A percentile compares a stretch with the other conserved stretches of the same genome.
Conservation (phyloP, 108 stramenopile species). For the Chaetoceros muelleri region DNA sequence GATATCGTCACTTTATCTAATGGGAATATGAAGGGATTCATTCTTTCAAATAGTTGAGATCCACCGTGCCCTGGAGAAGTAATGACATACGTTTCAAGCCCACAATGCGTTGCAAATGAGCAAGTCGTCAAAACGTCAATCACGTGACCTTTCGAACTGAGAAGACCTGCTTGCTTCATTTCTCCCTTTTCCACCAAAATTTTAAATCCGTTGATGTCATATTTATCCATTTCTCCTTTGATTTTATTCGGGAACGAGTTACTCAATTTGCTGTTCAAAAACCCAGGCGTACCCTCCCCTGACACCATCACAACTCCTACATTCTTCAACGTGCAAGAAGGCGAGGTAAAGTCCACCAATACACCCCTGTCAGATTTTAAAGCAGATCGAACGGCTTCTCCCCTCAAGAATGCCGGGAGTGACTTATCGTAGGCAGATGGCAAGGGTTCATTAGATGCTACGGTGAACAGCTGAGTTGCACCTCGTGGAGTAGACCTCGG, state of each 20-base stretch:
- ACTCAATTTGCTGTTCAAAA: slow-evolving; percentile 65
- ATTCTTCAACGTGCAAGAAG: slow-evolving; percentile 13
- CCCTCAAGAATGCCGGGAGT: slow-evolving; percentile 67
- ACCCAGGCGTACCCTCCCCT: slow-evolving; percentile 45
- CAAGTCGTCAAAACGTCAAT: slow-evolving; percentile 46
- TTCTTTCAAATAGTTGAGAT: slow-evolving; percentile 25
- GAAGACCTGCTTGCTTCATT: slow-evolving; percentile 34
- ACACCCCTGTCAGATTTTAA: slow-evolving; percentile 49
- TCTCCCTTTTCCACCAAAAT: slow-evolving; percentile 18
- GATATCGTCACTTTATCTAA: slow-evolving; percentile 53
- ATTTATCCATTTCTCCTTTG: neutral
- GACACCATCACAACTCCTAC: slow-evolving; percentile 37
- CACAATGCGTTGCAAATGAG: slow-evolving; percentile 8
- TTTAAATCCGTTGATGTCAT: neutral
- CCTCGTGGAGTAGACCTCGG: no score
- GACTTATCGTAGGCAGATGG: slow-evolving; percentile 43
- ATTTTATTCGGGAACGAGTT: slow-evolving; percentile 21
- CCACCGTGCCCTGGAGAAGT: slow-evolving; percentile 75
- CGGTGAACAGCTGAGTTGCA: no score
- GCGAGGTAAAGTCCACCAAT: slow-evolving; percentile 26
- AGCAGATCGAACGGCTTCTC: slow-evolving; percentile 76
- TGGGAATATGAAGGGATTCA: slow-evolving; percentile 72
- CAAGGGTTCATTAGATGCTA: no score
- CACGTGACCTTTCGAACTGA: slow-evolving; percentile 58
- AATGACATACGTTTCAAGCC: slow-evolving; percentile 36